Evolutionary conservation across 352 stramenopile genomes (phyloP), one percentile per base, ranked within the genome.

Genomic region (Pythium aristosporum): DNA sequence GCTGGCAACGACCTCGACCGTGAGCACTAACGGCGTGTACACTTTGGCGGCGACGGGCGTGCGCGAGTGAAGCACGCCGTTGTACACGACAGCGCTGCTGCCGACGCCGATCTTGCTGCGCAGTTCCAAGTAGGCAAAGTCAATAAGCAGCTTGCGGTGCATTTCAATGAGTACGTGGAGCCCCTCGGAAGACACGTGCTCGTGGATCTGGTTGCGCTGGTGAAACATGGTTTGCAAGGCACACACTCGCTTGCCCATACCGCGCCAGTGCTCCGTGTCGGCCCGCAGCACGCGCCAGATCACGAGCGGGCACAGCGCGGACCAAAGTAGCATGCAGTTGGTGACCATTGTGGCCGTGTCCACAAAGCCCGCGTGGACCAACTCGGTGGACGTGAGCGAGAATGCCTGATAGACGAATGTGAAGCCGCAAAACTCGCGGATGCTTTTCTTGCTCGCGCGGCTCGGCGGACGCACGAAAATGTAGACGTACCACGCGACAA

Each of bases 121-220:
- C 16, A 91, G 51, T 28, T 89, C 61, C 6, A 94, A 61, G 57
- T 88, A 71, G 2, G 77, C 77, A 59, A 92, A 94, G 62, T 94
- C 82, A 25, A 94, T 85, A 37, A 91, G 81, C 44, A 82, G 75
- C 57, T 87, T 84, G 34, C 77, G 78, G 49, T 91, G 72, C 75
- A 88, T 87, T 56, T 91, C 75, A 49, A 87, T 82, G 9, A 92
- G 63, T 50, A 90, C 69, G 57, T 88, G 76, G n/a, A 92, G 72
- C 6, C 87, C 77, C 3, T 67, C 41, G 8, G 71, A 59, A 21
- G 71, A 78, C 48, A 78, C 53, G 49, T 61, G 67, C 21, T 73
- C 67, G 47, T 69, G 36, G 15, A 66, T 46, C n/a, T 36, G 46
- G 39, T 60, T 20, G 42, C 67, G 59, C n/a, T 59, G 50, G 16